Percentiles rank a stretch among this genome's conserved stretches.
Conservation (phyloP, 192 early-diverging fungal genomes). For the Backusella morwellensis region DNA sequence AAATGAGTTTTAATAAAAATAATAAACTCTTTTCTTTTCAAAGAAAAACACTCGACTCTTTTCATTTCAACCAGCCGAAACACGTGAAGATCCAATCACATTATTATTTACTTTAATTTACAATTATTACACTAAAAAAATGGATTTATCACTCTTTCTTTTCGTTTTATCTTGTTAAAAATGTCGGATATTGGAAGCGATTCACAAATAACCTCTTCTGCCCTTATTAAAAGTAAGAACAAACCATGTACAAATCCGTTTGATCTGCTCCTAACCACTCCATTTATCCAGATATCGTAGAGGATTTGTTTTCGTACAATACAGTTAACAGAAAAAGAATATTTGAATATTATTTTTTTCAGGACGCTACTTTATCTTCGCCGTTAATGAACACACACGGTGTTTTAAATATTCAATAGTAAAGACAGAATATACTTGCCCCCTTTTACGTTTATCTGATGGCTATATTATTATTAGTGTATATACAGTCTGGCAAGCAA, state of each 20-base stretch:
- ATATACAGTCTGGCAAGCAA: conserved; percentile 35
- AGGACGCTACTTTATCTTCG: conserved; percentile 47
- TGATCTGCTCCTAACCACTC: neutral
- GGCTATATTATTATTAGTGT: conserved; percentile 17
- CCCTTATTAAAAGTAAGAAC: conserved; percentile 11
- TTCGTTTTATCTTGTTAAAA: neutral
- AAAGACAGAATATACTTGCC: neutral
- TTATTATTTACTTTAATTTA: neutral
- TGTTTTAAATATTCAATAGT: conserved; percentile 52
- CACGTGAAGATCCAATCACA: neutral
- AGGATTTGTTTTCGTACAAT: conserved; percentile 49
- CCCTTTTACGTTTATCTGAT: neutral
- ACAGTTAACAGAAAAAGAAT: conserved; percentile 48
- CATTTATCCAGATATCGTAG: conserved; percentile 32
- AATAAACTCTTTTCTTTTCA: too few relatives aligned
- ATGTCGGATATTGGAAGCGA: conserved; percentile 28
- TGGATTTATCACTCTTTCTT: neutral
- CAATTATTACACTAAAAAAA: neutral
- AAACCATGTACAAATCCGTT: neutral
- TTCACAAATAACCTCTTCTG: conserved; percentile 13
- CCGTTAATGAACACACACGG: conserved; percentile 53
- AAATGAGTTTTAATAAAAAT: neutral
- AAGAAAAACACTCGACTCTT: too few relatives aligned
- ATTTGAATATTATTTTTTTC: conserved; percentile 52
- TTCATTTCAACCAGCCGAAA: neutral